A percentile compares a stretch with the other conserved stretches of the same genome.
Conservation (phyloP, 1,284 basidiomycete genomes). For the Boletellus deceptivus region DNA sequence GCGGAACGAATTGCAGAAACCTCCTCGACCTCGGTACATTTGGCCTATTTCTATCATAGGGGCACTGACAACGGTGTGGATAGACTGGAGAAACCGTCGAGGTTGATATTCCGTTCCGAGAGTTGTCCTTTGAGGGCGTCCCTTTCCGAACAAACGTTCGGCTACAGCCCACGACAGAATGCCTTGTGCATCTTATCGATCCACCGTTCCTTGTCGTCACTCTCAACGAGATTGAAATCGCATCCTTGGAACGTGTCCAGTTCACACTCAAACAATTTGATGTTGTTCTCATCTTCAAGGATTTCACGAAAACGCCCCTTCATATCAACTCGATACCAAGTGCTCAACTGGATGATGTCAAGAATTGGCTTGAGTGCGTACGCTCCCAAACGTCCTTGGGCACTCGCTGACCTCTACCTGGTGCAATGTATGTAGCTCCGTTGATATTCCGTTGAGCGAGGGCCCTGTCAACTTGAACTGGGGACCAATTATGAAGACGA, state of each 20-base stretch:
- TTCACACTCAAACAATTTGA: slow-evolving; percentile 98
- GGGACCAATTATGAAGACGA: slow-evolving; percentile 96
- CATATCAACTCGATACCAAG: slow-evolving; percentile 97
- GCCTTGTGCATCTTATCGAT: slow-evolving; percentile 93
- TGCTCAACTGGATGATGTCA: slow-evolving; percentile 88
- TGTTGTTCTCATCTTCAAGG: slow-evolving; percentile 94
- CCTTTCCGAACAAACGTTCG: slow-evolving; percentile 95
- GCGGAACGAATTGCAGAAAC: slow-evolving; percentile 93
- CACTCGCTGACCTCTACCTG: slow-evolving; percentile 8
- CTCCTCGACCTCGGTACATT: slow-evolving; percentile 64
- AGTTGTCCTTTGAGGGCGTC: slow-evolving; percentile 96
- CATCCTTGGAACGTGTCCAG: slow-evolving; percentile 95
- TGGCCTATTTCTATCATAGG: background rate
- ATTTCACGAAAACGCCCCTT: slow-evolving; percentile 89
- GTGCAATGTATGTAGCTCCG: slow-evolving; percentile 57
- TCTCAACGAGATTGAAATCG: slow-evolving; percentile 92
- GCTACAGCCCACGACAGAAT: slow-evolving; percentile 95
- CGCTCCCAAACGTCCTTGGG: slow-evolving; percentile 1
- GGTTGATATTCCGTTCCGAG: slow-evolving; percentile 95
- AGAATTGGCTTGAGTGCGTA: slow-evolving; percentile 97
- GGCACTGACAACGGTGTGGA: slow-evolving; percentile 17
- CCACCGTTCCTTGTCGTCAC: slow-evolving; percentile 97
- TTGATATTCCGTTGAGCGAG: slow-evolving; percentile 95
- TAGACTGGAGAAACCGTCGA: slow-evolving; percentile 84
- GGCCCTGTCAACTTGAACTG: slow-evolving; percentile 98